phyloP scores from a whole-genome alignment of 225 moss, liverwort and hornwort species.

The Marchantia polymorpha region DNA sequence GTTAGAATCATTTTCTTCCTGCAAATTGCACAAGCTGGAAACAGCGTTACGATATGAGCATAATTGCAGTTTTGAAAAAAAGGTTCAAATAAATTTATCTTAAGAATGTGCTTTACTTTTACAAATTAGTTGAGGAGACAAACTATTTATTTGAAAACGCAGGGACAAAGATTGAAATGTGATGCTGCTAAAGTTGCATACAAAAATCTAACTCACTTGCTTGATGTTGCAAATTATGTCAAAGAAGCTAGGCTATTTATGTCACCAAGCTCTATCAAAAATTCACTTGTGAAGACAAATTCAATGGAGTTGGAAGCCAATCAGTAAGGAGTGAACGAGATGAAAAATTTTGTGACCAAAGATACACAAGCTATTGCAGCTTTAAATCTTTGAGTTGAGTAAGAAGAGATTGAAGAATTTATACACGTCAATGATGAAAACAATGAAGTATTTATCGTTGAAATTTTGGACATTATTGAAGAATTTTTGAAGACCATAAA shows the following conservation, averaged over 20 bases:
- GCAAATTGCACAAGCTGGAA: too few relatives aligned
- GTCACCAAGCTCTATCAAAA: conserved; percentile 7
- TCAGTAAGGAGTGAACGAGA: neutral
- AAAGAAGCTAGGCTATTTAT: conserved; percentile 1
- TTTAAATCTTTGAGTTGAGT: too few relatives aligned
- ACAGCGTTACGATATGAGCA: too few relatives aligned
- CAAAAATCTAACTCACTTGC: neutral
- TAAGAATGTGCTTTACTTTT: neutral
- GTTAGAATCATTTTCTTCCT: too few relatives aligned
- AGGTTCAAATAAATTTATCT: conserved; percentile 5
- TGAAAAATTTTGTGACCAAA: neutral
- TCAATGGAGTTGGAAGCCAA: neutral
- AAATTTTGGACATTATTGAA: neutral
- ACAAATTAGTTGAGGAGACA: neutral
- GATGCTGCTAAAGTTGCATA: too few relatives aligned
- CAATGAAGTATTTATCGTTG: neutral
- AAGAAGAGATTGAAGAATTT: too few relatives aligned
- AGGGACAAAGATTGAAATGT: too few relatives aligned
- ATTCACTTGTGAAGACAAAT: neutral
- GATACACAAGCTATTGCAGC: too few relatives aligned
- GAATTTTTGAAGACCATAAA: neutral
- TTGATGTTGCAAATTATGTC: too few relatives aligned
- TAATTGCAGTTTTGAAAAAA: neutral
- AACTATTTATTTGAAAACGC: too few relatives aligned
- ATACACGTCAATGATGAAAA: conserved; percentile 5